These are phyloP conservation scores for Mariannaea sp. DNA, from an alignment of 2,329 filamentous ascomycete genomes.

Conservation along the genomic window DNA sequence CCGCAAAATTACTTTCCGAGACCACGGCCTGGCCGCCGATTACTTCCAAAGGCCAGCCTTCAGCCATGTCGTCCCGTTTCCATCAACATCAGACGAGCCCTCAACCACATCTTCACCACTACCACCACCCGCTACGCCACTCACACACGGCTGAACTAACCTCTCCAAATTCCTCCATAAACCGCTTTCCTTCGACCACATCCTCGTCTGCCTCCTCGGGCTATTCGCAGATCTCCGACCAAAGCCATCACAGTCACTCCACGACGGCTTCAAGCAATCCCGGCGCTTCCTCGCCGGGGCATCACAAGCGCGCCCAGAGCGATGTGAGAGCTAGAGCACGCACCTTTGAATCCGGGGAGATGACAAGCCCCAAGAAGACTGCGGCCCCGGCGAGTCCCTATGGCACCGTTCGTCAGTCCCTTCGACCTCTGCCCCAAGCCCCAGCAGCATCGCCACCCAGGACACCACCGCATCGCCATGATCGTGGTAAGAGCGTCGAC, in stretches of 20 bases:
- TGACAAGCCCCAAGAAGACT: constrained; percentile 48
- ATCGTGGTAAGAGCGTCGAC: constrained; percentile 69
- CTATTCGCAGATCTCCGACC: constrained; percentile 65
- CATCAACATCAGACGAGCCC: constrained; percentile 28
- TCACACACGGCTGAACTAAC: constrained; percentile 55
- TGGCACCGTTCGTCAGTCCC: constrained; percentile 73
- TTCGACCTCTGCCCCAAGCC: constrained; percentile 73
- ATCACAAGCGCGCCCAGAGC: constrained; percentile 73
- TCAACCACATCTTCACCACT: constrained; percentile 23
- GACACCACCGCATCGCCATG: constrained; percentile 51
- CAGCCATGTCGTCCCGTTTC: constrained; percentile 58
- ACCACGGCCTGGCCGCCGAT: constrained; percentile 28
- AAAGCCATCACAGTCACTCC: constrained; percentile 64
- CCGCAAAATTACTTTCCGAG: constrained; percentile 22
- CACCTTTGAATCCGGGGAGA: constrained; percentile 52
- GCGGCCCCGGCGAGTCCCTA: constrained; percentile 68
- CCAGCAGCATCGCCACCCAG: constrained; percentile 54
- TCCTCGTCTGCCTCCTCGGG: constrained; percentile 73
- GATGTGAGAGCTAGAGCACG: constrained; percentile 65
- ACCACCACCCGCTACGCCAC: constrained; percentile 53
- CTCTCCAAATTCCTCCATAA: constrained; percentile 49
- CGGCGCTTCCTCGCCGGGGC: constrained; percentile 51
- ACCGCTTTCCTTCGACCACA: constrained; percentile 70
- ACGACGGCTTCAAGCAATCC: constrained; percentile 72
- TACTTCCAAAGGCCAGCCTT: constrained; percentile 30